phyloP scores from a whole-genome alignment of 2,329 filamentous ascomycete genomes.

The Colletotrichum plurivorum region DNA sequence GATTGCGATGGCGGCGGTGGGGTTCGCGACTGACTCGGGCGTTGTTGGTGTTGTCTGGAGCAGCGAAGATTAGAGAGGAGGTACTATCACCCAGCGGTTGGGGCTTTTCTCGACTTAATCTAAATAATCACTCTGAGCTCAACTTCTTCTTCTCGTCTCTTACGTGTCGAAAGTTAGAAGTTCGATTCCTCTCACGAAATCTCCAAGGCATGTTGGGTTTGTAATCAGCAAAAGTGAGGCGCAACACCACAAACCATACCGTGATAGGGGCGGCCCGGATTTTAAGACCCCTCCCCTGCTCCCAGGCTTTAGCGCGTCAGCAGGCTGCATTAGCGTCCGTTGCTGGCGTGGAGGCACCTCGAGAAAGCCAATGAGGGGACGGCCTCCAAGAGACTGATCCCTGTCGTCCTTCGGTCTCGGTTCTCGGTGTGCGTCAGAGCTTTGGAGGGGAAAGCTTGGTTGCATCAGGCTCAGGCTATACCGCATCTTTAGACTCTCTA shows the following conservation, averaged over 20 bases:
- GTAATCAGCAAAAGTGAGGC: constrained; percentile 12
- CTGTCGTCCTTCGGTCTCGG: not conserved
- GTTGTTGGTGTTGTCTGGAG: not conserved
- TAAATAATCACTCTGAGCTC: no score
- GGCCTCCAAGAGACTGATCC: not conserved
- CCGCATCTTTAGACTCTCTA: constrained; percentile 15
- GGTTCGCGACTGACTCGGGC: not conserved
- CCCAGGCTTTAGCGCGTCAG: constrained; percentile 28
- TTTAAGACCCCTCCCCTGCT: constrained; percentile 6
- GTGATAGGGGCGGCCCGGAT: not conserved
- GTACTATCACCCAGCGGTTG: no score
- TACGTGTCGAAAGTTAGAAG: no score
- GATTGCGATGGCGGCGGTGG: not conserved
- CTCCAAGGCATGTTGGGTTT: no score
- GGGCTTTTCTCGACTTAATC: no score
- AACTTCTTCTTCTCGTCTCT: no score
- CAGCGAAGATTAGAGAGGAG: no score
- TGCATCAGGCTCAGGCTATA: constrained; percentile 8
- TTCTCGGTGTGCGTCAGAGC: constrained; percentile 17
- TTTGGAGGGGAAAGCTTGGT: not conserved
- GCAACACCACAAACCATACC: constrained; percentile 1
- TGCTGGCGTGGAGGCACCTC: not conserved
- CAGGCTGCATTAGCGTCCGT: constrained; percentile 37
- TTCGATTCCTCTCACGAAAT: no score
- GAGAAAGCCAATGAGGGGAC: constrained; percentile 7